These are phyloP conservation scores for Microglena sp. DNA, from an alignment of 139 green algal species.

Conservation along the genomic window DNA sequence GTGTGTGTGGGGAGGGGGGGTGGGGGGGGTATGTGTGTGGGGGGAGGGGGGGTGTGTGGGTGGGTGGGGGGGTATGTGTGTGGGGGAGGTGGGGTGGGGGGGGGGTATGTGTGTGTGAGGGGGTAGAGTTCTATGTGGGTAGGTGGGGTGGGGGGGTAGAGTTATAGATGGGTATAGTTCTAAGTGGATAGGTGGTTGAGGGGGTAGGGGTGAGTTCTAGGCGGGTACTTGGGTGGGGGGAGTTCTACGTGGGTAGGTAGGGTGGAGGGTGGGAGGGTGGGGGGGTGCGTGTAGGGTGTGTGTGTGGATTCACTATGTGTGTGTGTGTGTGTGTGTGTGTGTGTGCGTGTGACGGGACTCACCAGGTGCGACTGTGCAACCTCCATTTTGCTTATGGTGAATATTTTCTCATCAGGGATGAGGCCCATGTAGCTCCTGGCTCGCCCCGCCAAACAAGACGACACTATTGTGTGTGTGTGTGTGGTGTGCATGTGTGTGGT, in stretches of 20 bases:
- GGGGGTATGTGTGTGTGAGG: too few species aligned
- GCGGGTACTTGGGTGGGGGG: not conserved
- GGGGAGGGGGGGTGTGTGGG: not conserved
- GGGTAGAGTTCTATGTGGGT: too few species aligned
- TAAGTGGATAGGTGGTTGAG: too few species aligned
- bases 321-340: not conserved
- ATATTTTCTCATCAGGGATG: constrained; percentile 1
- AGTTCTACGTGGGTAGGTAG: too few species aligned
- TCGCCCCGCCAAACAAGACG: not conserved
- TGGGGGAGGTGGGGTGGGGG: not conserved
- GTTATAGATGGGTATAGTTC: too few species aligned
- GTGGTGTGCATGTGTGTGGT: constrained; percentile 1
- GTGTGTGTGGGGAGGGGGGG: not conserved
- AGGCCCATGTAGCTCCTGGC: too few species aligned
- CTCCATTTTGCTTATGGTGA: not conserved
- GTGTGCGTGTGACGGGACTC: not conserved
- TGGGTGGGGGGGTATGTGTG: not conserved
- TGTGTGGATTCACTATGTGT: not conserved
- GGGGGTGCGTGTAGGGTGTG: not conserved
- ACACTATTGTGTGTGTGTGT: not conserved
- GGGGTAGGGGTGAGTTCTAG: not conserved
- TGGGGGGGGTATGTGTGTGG: not conserved
- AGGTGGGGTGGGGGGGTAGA: too few species aligned
- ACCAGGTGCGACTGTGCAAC: not conserved
- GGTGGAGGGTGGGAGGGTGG: not conserved